A percentile compares a stretch with the other conserved stretches of the same genome.
These are phyloP conservation scores for Esteya vermicola DNA, from an alignment of 2,329 filamentous ascomycete species.

Conservation along the genomic window DNA sequence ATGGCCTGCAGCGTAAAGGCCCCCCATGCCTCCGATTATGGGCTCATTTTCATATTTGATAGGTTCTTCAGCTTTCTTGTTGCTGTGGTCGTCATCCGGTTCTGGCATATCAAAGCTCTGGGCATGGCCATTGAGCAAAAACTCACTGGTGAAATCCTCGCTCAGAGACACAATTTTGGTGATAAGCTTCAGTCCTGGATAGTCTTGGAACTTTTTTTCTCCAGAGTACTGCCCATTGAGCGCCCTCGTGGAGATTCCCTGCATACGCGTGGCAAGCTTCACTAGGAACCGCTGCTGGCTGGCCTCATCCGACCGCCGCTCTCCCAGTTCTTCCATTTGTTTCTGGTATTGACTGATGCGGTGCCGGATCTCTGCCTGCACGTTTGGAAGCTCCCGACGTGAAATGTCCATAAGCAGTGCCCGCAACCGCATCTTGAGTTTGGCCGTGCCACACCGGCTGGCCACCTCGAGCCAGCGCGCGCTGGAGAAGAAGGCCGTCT, in stretches of 20 bases:
- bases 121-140: conserved; percentile 17
- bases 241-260: conserved; percentile 14
- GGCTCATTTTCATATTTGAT: too few species aligned
- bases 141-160: conserved; percentile 17
- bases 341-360: conserved; percentile 6
- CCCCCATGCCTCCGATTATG: too few species aligned
- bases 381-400: conserved; percentile 21
- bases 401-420: conserved; percentile 25
- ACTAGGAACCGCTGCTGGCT: conserved; percentile 22
- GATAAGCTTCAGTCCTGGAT: conserved; percentile 19
- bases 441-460: conserved; percentile 18
- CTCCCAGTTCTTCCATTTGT: conserved; percentile 17
- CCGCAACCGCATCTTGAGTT: conserved; percentile 21
- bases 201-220: conserved; percentile 15
- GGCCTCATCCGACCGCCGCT: conserved; percentile 13
- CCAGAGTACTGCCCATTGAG: conserved; percentile 21
- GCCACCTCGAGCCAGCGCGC: conserved; percentile 20
- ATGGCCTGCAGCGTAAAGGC: too few species aligned
- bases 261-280: conserved; percentile 18
- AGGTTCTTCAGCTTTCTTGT: background rate
- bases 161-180: conserved; percentile 23
- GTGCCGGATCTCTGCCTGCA: conserved; percentile 16
- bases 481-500: conserved; percentile 22
- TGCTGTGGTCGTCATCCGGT: background rate
- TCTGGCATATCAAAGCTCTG: conserved; percentile 6